Evolutionary conservation across 2,329 filamentous ascomycete genomes (phyloP).

Genomic region (Fusarium abutilonis): DNA sequence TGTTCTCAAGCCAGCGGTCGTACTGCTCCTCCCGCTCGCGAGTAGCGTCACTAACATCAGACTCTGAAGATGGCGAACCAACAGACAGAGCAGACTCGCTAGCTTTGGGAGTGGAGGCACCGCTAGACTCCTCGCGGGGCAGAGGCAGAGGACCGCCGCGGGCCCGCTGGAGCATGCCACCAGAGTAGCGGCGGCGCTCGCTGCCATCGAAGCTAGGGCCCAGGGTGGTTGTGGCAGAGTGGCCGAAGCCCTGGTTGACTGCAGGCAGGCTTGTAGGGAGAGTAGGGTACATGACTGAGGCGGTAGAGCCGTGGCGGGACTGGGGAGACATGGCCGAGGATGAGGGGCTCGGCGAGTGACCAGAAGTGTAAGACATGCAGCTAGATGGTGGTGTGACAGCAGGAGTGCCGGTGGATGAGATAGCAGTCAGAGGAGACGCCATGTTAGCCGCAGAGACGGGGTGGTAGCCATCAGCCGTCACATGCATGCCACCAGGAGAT

Average conservation of each 20-base stretch:
- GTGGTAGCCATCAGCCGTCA: slow-evolving; percentile 52
- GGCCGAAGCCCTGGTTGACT: slow-evolving; percentile 75
- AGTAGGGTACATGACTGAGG: slow-evolving; percentile 77
- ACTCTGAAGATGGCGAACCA: slow-evolving; percentile 65
- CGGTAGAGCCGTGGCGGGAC: slow-evolving; percentile 68
- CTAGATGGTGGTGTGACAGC: slow-evolving; percentile 81
- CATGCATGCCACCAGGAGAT: slow-evolving; percentile 48
- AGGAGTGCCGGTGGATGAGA: slow-evolving; percentile 74
- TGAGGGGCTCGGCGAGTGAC: slow-evolving; percentile 79
- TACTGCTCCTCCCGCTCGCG: slow-evolving; percentile 70
- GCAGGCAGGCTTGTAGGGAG: slow-evolving; percentile 66
- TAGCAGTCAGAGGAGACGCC: slow-evolving; percentile 67
- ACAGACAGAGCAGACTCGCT: slow-evolving; percentile 57
- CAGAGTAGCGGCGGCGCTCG: slow-evolving; percentile 72
- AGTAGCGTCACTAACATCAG: slow-evolving; percentile 61
- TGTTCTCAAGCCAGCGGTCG: slow-evolving; percentile 72
- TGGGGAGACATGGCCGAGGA: slow-evolving; percentile 74
- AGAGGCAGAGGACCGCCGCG: slow-evolving; percentile 56
- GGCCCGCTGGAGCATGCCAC: slow-evolving; percentile 72
- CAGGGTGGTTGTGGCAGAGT: slow-evolving; percentile 75
- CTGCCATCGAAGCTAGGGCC: slow-evolving; percentile 72
- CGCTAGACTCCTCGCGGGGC: slow-evolving; percentile 51
- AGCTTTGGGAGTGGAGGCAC: slow-evolving; percentile 57
- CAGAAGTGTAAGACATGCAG: slow-evolving; percentile 79
- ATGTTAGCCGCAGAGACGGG: slow-evolving; percentile 64